Evolutionary conservation across 164 flowering plant species (phyloP), one percentile per base, ranked within the genome.

Genomic region (Echeveria elegans): DNA sequence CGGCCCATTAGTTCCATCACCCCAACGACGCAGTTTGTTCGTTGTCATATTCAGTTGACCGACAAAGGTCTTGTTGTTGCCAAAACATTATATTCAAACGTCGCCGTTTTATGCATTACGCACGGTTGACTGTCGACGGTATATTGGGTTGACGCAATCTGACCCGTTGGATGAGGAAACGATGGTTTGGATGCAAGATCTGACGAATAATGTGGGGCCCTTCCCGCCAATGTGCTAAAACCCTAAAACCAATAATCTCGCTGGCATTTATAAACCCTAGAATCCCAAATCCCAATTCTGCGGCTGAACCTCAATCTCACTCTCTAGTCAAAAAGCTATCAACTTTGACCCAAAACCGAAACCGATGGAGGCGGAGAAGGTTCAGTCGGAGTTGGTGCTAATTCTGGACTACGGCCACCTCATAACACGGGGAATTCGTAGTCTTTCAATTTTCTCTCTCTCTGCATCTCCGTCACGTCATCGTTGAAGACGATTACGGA

Each of bases 341-440:
- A 52, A 5, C 58, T 52, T 52, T 52, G 2, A 19, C 21, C 23
- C 53, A 14, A 11, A 26, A 53, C 19, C 19, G 28, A 1, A 29
- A 47, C 47, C 31, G 34, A 82, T 86, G 88, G 88, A 88, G 14
- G 61, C 84, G 34, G 77, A 78, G 34, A 68, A 67, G 23, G 75
- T 68, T 65, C 79, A 82, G 64, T 73, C 93, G 1, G 84, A 85
- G 63, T 79, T 83, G 0, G 99, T 94, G 6, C 70, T 94, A 14
- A 89, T 91, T 70, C 83, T 94, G 1, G 99, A 91, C 71, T 94
- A 63, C 67, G 96, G 96, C 9, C 99, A 94, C 73, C 86, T 94
- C 70, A 94, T 92, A 69, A 94, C 99, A 24, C 89, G 97, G 36
- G 81, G 97, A 32, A 86, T 94, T 69, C 83, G 97, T 18, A 72